These are phyloP conservation scores for Fusarium domesticum DNA, from an alignment of 2,329 filamentous ascomycete genomes.

Conservation along the genomic window DNA sequence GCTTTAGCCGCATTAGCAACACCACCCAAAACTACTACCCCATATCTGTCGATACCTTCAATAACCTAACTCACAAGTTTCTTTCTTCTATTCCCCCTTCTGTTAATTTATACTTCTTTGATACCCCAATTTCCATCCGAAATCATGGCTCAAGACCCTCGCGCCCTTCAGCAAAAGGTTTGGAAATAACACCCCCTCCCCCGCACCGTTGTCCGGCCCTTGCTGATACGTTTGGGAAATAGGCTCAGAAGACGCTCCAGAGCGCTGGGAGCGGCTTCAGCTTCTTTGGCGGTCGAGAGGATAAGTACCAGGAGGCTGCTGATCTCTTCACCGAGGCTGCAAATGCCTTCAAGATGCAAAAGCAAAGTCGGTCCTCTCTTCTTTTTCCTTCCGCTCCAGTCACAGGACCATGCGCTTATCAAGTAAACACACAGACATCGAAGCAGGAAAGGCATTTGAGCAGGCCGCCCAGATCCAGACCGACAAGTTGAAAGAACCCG, in stretches of 20 bases:
- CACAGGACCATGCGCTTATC: slow-evolving; percentile 9
- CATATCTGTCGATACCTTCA: slow-evolving; percentile 15
- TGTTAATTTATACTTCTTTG: slow-evolving; percentile 3
- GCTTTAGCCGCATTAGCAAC: not conserved
- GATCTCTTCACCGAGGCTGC: slow-evolving; percentile 85
- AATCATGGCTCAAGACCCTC: slow-evolving; percentile 72
- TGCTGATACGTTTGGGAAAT: slow-evolving; percentile 16
- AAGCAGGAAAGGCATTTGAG: slow-evolving; percentile 85
- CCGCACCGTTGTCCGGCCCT: slow-evolving; percentile 4
- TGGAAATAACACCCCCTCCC: slow-evolving; percentile 21
- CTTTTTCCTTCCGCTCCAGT: not conserved
- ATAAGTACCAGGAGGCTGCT: slow-evolving; percentile 87
- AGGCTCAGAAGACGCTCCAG: slow-evolving; percentile 84
- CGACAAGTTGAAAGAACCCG: slow-evolving; percentile 80
- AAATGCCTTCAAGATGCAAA: slow-evolving; percentile 87
- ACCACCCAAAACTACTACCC: slow-evolving; percentile 7
- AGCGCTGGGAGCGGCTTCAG: slow-evolving; percentile 78
- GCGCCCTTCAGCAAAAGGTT: slow-evolving; percentile 76
- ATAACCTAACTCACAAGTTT: slow-evolving; percentile 10
- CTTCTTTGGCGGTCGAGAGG: slow-evolving; percentile 80
- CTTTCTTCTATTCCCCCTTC: slow-evolving; percentile 5
- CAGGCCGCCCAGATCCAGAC: slow-evolving; percentile 78
- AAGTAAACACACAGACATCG: slow-evolving; percentile 57
- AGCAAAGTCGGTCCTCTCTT: slow-evolving; percentile 59
- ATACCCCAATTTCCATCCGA: slow-evolving; percentile 11